These are phyloP conservation scores for Yarrowia sp. DNA, from an alignment of 805 yeast species.

Conservation along the genomic window DNA sequence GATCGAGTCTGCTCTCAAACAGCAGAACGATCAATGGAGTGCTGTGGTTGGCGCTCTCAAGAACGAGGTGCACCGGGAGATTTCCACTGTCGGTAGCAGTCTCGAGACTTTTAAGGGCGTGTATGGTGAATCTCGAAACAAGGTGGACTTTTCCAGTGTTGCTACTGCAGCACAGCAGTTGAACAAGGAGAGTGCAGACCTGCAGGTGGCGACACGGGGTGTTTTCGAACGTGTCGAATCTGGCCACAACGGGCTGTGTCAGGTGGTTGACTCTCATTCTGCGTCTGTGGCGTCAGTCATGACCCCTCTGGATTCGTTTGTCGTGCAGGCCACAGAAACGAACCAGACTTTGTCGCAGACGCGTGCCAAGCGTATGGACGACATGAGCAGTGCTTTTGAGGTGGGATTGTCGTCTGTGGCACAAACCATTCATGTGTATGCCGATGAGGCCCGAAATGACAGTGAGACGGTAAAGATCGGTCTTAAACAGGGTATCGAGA, in stretches of 20 bases:
- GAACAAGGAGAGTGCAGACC: not conserved
- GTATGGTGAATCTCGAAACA: not conserved
- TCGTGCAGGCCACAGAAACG: slow-evolving; percentile 12
- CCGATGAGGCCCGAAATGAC: not conserved
- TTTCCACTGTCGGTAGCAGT: not conserved
- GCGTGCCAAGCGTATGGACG: not conserved
- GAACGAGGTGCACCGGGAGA: not conserved
- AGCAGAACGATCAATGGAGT: not conserved
- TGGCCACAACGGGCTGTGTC: not conserved
- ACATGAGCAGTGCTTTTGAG: not conserved
- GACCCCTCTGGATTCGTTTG: slow-evolving; percentile 12
- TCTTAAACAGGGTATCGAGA: not conserved
- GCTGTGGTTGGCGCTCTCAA: not conserved
- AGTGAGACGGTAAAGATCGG: not conserved
- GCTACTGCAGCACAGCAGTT: not conserved
- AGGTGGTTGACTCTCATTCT: not conserved
- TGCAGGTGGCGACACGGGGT: not conserved
- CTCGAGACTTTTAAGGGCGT: not conserved
- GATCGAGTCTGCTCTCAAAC: slow-evolving; percentile 5
- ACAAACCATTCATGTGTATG: not conserved
- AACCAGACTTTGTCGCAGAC: not conserved
- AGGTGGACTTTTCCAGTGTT: not conserved
- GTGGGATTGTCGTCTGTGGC: not conserved
- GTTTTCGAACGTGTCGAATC: not conserved
- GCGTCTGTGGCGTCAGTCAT: not conserved